Evolutionary conservation across 75 land plant genomes (phyloP), one percentile per base, ranked within the genome.

Genomic region (Larix kaempferi): DNA sequence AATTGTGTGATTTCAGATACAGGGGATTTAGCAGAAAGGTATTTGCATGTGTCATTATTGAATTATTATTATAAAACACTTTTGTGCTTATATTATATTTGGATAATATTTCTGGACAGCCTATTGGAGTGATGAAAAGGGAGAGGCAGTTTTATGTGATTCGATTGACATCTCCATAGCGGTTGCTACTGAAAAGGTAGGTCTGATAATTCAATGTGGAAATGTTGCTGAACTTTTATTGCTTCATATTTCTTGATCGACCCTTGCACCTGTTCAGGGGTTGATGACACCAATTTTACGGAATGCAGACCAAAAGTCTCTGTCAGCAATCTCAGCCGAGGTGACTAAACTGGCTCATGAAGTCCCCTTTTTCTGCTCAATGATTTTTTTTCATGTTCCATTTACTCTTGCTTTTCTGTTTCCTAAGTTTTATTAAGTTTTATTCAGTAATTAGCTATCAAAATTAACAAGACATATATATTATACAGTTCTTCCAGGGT

Each of bases 131-230:
- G 84, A 82, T 27, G 90, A 87, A 23, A 85, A 89, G 67, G 96
- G 85, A 60, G 93, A 90, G 79, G 54, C 80, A 37, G 64, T 80
- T 65, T 73, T 78, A 23, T 85, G 90, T 65, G 83, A 91, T 52
- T 85, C 94, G 13, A 83, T 95, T 78, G 99, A 98, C 76, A 93
- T 95, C 64, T 95, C 95, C 33, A 89, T 97, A 79, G 99, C 99
- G 35, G 98, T 97, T 35, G 99, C 99, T 26, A 94, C 98, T 76
- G 99, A 97, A 57, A 97, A 88, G 98, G 99, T 94, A 85, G 58
- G 52, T 65, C 17, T 14, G 4, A 52, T 78, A 54, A 21, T 75
- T 39, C 72, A 41, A n/a, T 37, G n/a, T 15, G 79, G 54, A 81
- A 73, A 21, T 27, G 17, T 77, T 44, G 35, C 4, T 27, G 11